Percentiles rank a stretch among this genome's conserved stretches.
phyloP scores from a whole-genome alignment of 129 eudicot genomes.

The Scalesia atractyloides region DNA sequence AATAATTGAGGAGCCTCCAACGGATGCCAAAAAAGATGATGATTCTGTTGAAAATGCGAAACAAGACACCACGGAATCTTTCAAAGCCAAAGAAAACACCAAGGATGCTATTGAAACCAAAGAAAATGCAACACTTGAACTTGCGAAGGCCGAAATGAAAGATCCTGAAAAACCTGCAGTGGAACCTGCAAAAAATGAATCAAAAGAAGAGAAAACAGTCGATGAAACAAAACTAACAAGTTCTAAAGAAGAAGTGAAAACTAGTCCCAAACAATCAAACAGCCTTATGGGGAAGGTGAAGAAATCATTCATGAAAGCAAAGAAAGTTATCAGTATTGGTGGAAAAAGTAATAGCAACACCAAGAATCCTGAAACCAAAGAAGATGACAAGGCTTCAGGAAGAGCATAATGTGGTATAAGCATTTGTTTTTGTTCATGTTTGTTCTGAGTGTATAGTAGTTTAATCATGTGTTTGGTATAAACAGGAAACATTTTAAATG shows the following conservation, averaged over 20 bases:
- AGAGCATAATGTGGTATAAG: slow-evolving; percentile 2
- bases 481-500: too few species aligned
- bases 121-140: not conserved
- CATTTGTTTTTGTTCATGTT: not conserved
- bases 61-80: not conserved
- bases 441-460: not conserved
- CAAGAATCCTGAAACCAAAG: slow-evolving; percentile 29
- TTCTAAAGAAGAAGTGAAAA: slow-evolving; percentile 55
- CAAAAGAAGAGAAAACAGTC: slow-evolving; percentile 30
- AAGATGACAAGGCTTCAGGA: slow-evolving; percentile 24
- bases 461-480: too few species aligned
- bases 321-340: slow-evolving; percentile 69
- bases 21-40: slow-evolving; percentile 23
- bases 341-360: slow-evolving; percentile 42
- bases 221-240: slow-evolving; percentile 37
- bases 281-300: slow-evolving; percentile 73
- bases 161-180: slow-evolving; percentile 28
- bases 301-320: slow-evolving; percentile 85
- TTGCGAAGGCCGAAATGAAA: not conserved
- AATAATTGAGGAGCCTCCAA: slow-evolving; percentile 31
- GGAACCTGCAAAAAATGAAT: slow-evolving; percentile 14
- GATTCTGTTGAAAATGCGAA: slow-evolving; percentile 32
- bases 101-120: not conserved
- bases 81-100: not conserved
- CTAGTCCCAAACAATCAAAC: slow-evolving; percentile 53